Base-by-base conservation (phyloP, 768 basidiomycete species). In the Xerocomellus amylosporus region DNA sequence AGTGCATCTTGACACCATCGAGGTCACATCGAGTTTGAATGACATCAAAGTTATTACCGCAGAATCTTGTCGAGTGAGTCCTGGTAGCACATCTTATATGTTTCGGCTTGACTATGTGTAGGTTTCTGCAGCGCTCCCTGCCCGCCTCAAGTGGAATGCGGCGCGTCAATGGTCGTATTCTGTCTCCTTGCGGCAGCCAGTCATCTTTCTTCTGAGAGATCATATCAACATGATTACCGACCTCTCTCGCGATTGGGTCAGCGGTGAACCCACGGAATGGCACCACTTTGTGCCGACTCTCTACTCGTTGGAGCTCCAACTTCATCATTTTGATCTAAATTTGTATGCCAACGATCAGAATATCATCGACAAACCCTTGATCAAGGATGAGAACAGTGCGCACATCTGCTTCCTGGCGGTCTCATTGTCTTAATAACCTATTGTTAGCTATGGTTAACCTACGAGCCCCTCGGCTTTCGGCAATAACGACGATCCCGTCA, bases 161-260 rank as follows among this genome's bases (percentile, higher is more conserved):
- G 77, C 82, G 60, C 83, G 94, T 24, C 82, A 79, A 59, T 98
- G 96, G 96, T 74, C 76, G 0, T 81, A 93, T 65, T 75, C 82
- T n/a, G 69, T 93, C 42, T 82, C 80, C 12, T 73, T 98, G 24
- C 80, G 83, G 8, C 83, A 84, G 48, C 87, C 95, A 2, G 72
- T 81, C 2, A 76, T 96, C 34, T 90, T 84, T 65, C 76, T 97
- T 19, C 77, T 98, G 12, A 84, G 93, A 40, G 96, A 98, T 66
- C 96, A 98, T 65, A 84, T 94, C 72, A 95, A 93, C 63, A 90
- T 98, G 80, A 82, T 98, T 64, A 86, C 86, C 4, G 96, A 98
- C 69, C 79, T 98, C n/a, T 85, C 86, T 33, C 89, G 86, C 60
- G 96, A 98, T 65, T 98, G 95, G 93, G 79, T 77, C 22, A 83